phyloP scores from a whole-genome alignment of 352 stramenopile species.

The Pythium sukuiense region DNA sequence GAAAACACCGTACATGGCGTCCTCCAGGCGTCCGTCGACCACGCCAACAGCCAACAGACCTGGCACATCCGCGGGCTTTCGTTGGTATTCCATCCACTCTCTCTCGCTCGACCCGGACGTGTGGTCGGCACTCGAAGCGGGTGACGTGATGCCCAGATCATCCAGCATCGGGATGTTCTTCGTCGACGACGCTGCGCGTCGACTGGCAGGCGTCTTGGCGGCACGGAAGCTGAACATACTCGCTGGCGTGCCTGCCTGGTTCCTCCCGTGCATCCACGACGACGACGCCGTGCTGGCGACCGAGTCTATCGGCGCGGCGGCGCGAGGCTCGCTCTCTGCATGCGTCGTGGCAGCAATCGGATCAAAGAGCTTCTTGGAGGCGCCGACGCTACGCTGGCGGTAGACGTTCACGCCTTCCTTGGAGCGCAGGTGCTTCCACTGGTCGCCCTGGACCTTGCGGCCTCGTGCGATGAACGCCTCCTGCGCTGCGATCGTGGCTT shows the following conservation, averaged over 20 bases:
- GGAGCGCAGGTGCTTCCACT: conserved; percentile 58
- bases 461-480: conserved; percentile 46
- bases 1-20: conserved; percentile 28
- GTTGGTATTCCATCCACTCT: conserved; percentile 25
- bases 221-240: conserved; percentile 11
- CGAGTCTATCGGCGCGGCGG: background rate
- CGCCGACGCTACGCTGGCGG: conserved; percentile 35
- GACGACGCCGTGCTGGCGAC: conserved; percentile 10
- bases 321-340: background rate
- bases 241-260: conserved; percentile 1
- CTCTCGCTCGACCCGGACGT: conserved; percentile 10
- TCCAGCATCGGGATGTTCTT: conserved; percentile 18
- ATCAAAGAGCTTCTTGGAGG: conserved; percentile 19
- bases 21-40: conserved; percentile 26
- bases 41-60: conserved; percentile 21
- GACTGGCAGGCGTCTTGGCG: conserved; percentile 11
- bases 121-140: conserved; percentile 5
- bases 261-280: conserved; percentile 5
- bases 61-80: conserved; percentile 23
- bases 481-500: conserved; percentile 54
- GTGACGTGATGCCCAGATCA: background rate
- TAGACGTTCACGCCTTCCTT: conserved; percentile 64
- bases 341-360: conserved; percentile 4
- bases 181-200: conserved; percentile 11
- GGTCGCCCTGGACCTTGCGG: conserved; percentile 32